A percentile compares a stretch with the other conserved stretches of the same genome.
These are phyloP conservation scores for Hanseniaspora thailandica DNA, from an alignment of 805 yeast species.

Conservation along the genomic window DNA sequence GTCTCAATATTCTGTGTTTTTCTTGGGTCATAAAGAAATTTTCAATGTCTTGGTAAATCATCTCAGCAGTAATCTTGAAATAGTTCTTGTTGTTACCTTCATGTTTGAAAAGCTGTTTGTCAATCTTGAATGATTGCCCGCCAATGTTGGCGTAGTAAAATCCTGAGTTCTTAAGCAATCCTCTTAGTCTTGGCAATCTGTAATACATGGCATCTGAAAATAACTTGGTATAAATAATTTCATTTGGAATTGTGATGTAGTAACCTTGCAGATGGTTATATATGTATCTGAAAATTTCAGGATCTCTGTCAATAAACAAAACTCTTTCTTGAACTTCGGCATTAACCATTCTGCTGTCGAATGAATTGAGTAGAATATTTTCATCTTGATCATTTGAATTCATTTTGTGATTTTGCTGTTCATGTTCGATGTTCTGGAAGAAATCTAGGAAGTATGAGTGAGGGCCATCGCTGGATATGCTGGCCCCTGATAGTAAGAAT, in stretches of 20 bases:
- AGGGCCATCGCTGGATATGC: constrained; percentile 76
- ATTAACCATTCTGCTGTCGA: background rate
- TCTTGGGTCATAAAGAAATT: constrained; percentile 25
- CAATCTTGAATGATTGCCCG: constrained; percentile 44
- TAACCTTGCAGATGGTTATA: constrained; percentile 74
- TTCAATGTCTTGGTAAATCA: constrained; percentile 41
- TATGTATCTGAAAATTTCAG: constrained; percentile 54
- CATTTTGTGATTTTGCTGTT: background rate
- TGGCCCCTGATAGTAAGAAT: constrained; percentile 60
- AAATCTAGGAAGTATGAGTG: constrained; percentile 65
- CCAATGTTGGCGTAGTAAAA: constrained; percentile 48
- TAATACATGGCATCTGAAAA: constrained; percentile 65
- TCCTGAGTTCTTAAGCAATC: constrained; percentile 41
- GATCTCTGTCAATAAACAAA: constrained; percentile 63
- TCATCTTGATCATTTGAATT: background rate
- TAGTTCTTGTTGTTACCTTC: constrained; percentile 71
- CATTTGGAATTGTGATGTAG: constrained; percentile 46
- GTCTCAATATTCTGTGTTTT: constrained; percentile 42
- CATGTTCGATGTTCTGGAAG: constrained; percentile 36
- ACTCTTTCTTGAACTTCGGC: constrained; percentile 26
- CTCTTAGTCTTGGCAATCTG: constrained; percentile 46
- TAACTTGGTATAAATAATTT: constrained; percentile 48
- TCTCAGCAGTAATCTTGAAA: constrained; percentile 51
- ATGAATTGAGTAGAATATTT: background rate
- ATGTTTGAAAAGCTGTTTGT: constrained; percentile 40